Evolutionary conservation across 2,329 filamentous ascomycete genomes (phyloP).

Genomic region (Grosmannia serpens): DNA sequence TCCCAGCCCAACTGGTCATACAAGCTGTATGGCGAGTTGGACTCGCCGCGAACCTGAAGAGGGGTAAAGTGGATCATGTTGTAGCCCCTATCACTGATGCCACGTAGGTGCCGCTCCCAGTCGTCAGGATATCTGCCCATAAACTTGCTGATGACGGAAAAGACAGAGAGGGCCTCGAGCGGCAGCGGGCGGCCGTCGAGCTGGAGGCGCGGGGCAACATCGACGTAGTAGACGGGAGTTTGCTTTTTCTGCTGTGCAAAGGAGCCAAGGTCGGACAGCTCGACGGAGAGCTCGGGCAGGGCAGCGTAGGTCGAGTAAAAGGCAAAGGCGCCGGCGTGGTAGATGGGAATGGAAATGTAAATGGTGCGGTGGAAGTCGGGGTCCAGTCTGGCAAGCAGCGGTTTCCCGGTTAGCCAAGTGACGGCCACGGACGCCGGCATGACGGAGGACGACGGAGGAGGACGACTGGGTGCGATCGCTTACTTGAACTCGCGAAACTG

Average conservation of each 20-base stretch:
- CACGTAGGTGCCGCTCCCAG: conserved; percentile 80
- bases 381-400: conserved; percentile 47
- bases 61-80: conserved; percentile 99
- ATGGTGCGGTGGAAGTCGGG: conserved; percentile 90
- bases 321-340: conserved; percentile 75
- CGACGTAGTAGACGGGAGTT: conserved; percentile 80
- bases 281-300: conserved; percentile 63
- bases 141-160: conserved; percentile 94
- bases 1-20: conserved; percentile 90
- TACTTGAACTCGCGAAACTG: conserved; percentile 85
- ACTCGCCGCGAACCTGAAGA: conserved; percentile 74
- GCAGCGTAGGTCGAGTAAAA: conserved; percentile 91
- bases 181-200: conserved; percentile 67
- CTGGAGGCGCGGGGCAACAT: conserved; percentile 72
- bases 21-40: conserved; percentile 95
- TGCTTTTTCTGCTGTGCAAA: conserved; percentile 44
- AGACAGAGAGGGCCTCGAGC: conserved; percentile 76
- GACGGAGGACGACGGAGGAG: neutral
- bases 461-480: conserved; percentile 19
- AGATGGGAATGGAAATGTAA: conserved; percentile 79
- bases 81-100: conserved; percentile 85
- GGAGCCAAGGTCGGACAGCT: conserved; percentile 32
- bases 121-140: conserved; percentile 86
- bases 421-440: neutral
- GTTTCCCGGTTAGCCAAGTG: neutral